Base-by-base conservation (phyloP, 2,329 filamentous ascomycete genomes). In the Calonectria montana region DNA sequence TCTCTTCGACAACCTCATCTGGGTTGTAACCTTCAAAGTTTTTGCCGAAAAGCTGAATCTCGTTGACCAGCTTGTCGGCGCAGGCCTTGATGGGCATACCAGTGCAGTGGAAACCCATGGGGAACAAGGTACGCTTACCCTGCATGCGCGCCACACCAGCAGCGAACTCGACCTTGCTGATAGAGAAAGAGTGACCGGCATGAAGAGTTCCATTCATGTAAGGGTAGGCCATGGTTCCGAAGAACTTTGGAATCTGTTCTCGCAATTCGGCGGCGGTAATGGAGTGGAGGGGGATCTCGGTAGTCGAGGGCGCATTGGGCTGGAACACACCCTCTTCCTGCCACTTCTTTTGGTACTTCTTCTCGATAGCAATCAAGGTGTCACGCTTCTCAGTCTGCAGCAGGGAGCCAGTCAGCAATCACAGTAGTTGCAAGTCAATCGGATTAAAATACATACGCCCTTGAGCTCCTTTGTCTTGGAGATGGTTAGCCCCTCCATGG, bases 1-100 rank as follows among this genome's bases (percentile, higher is more conserved):
- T 82, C 29, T 88, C 86, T 59, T 86, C 82, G 55, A 88, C 87
- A 43, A 88, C 84, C 67, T 86, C 87, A 13, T 93, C 91, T 67
- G 91, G 90, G 66, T 90, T 88, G 84, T 95, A 97, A 57, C 89
- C 87, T 80, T 96, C 93, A 74, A 98, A 98, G 80, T 95, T 92
- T 81, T 93, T 86, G 25, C 97, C 97, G 80, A 98, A 99, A 86
- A 93, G 88, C 84, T 94, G 91, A 69, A 98, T 93, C 85, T 99
- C 97, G 74, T 94, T 92, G 71, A 93, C 91, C 55, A 99, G 91
- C 88, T 98, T 98, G 87, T 99, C 96, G 67, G 97, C 95, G 80
- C 94, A 97, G 7, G 97, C 96, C 86, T 98, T 98, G 88, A 99
- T 99, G 55, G 96, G 95, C 93, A 99, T 97, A 79, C 97, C 97